These are phyloP conservation scores for Cryptomeria japonica DNA, from an alignment of 75 land plant species.

Conservation along the genomic window DNA sequence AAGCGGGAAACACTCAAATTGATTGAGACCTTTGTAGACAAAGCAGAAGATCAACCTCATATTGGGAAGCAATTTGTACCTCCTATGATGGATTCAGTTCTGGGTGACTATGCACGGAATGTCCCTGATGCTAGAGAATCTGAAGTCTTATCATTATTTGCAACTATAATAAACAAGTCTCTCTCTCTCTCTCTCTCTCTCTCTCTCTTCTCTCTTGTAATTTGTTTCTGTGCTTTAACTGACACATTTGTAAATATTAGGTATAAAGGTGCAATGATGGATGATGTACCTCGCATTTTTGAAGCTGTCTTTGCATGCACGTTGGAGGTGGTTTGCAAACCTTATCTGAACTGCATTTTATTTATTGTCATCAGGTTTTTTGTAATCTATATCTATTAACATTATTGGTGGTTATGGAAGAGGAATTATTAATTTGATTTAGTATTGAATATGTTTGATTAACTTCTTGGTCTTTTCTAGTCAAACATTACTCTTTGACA, in stretches of 20 bases:
- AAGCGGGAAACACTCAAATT: constrained; percentile 96
- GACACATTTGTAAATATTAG: constrained; percentile 28
- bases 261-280: constrained; percentile 84
- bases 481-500: neutral
- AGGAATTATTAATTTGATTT: neutral
- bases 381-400: neutral
- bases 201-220: neutral
- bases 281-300: constrained; percentile 98
- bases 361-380: neutral
- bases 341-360: neutral
- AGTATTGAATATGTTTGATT: neutral
- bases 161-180: constrained; percentile 99
- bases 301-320: constrained; percentile 99
- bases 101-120: constrained; percentile 96
- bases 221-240: neutral
- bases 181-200: constrained; percentile 1
- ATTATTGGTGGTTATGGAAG: neutral
- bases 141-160: constrained; percentile 96
- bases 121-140: constrained; percentile 98
- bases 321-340: constrained; percentile 59
- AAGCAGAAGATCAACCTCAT: constrained; percentile 87
- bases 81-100: constrained; percentile 98
- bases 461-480: neutral
- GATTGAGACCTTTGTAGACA: constrained; percentile 97
- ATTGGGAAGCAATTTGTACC: constrained; percentile 97